Evolutionary conservation across 2,329 filamentous ascomycete species (phyloP), one percentile per base, ranked within the genome.

Genomic region (Cladosporium sp.): DNA sequence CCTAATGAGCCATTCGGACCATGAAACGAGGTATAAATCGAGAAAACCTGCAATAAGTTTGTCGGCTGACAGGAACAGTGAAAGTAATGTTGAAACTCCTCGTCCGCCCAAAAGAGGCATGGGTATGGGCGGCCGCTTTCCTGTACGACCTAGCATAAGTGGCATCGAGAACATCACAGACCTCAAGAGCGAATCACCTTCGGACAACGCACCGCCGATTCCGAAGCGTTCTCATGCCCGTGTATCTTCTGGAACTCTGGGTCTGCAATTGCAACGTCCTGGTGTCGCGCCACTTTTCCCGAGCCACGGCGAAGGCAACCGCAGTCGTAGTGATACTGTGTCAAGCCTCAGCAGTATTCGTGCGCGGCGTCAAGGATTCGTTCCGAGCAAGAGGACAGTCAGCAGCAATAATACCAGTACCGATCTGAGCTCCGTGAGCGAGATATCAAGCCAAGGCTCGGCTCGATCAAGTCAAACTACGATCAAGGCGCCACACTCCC

Each of bases 141-240:
- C 83, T 1, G 81, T 86, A 66, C 87, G 86, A 65, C 88, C 91
- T 52, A 90, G 89, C 61, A 70, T 79, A 57, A 75, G 76, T 68
- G 87, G 88, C 15, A 81, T 84, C 49, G 90, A 94, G 20, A 73
- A 72, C 57, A 72, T 77, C 42, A 62, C 70, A 7, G 76, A 87
- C 3, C 75, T 82, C 35, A 85, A 87, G 63, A 76, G 84, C 42
- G 84, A 85, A 62, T 93, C 89, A 3, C 89, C 89, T 13, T 85
- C 80, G 36, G 74, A 83, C 15, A 61, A 64, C n/a, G 58, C 58
- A 25, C 90, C 92, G 2, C 89, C 89, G 0, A 89, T 96, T 59
- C 91, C 91, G 0, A 83, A 83, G 4, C 83, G 88, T 60, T 94
- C 91, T 3, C 91, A 96, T 70, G 90, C 90, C 64, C 85, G 92